Evolutionary conservation across 441 rosid species (phyloP), one percentile per base, ranked within the genome.

Genomic region (Euphorbia celastroides): DNA sequence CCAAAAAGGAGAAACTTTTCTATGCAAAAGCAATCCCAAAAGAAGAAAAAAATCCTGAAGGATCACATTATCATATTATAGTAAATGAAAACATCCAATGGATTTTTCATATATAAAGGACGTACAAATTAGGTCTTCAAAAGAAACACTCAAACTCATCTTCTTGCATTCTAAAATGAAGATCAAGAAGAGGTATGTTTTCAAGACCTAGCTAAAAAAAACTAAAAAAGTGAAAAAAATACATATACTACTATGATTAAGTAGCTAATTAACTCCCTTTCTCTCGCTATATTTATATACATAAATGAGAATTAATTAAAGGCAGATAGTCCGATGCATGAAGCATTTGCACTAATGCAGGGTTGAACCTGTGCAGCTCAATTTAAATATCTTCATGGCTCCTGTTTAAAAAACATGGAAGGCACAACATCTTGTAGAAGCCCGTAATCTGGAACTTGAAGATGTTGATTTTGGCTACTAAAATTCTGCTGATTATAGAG

Each of bases 381-480:
- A 42, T 46, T 5, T n/a, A 50, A 20, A 17, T 2, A 27, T 2
- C 3, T 16, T 88, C 81, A 86, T 7, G 89, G 84, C 70, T 85
- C 90, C 17, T 77, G 87, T 71, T 88, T 86, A 65, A 76, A 70
- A 67, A 84, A 82, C 82, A 82, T 71, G 42, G 96, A 81, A 61
- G 94, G 98, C 69, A 88, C 79, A 20, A 91, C 74, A 77, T 92
- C 98, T 62, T 92, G 96, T 72, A 92, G 64, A 61, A 92, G 90
- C 50, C 96, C 97, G 72, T 78, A 80, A 64, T 89, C 94, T 23
- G 83, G 79, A 76, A 76, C 78, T 67, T 70, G 81, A 16, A 44
- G 66, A 63, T 63, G 13, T 0, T 73, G 81, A 62, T 54, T 61
- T 26, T 71, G 75, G 25, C 11, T 9, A 14, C 64, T 68, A 30